A percentile compares a stretch with the other conserved stretches of the same genome.
phyloP scores from a whole-genome alignment of 1,139 yeast genomes.

The Candida labiduridarum region DNA sequence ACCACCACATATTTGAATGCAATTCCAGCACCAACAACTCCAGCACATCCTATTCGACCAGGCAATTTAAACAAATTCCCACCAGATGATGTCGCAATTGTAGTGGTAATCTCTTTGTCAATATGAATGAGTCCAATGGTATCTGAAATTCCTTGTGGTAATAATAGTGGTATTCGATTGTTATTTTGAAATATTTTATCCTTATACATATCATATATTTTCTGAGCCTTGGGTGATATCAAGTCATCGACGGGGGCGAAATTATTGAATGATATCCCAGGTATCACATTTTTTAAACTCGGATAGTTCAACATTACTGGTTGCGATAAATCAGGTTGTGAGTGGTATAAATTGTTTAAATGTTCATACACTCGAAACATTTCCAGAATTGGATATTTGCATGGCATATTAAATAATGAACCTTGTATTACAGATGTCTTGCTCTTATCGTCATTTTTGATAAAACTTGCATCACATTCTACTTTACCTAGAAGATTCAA shows the following conservation, averaged over 20 bases:
- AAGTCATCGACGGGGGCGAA: constrained; percentile 7
- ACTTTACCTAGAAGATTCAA: constrained; percentile 48
- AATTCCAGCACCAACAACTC: constrained; percentile 47
- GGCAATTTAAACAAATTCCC: constrained; percentile 53
- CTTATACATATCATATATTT: constrained; percentile 18
- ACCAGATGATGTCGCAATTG: constrained; percentile 50
- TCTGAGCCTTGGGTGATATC: constrained; percentile 20
- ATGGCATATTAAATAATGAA: constrained; percentile 26
- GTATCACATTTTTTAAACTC: constrained; percentile 11
- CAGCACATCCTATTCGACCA: constrained; percentile 59
- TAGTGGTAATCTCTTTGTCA: constrained; percentile 16
- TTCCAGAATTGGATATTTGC: constrained; percentile 25
- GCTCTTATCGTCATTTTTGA: constrained; percentile 15
- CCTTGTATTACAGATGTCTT: constrained; percentile 16
- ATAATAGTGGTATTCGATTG: background rate
- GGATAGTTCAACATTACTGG: constrained; percentile 28
- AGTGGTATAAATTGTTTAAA: constrained; percentile 17
- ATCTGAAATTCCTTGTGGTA: constrained; percentile 23
- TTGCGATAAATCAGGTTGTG: constrained; percentile 25
- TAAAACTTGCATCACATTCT: constrained; percentile 54
- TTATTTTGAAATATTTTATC: constrained; percentile 13
- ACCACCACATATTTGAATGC: constrained; percentile 22
- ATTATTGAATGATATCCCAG: constrained; percentile 2
- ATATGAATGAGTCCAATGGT: constrained; percentile 36
- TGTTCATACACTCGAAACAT: constrained; percentile 22